Conservation (phyloP, 768 basidiomycete species). For the Sutorius australiensis region DNA sequence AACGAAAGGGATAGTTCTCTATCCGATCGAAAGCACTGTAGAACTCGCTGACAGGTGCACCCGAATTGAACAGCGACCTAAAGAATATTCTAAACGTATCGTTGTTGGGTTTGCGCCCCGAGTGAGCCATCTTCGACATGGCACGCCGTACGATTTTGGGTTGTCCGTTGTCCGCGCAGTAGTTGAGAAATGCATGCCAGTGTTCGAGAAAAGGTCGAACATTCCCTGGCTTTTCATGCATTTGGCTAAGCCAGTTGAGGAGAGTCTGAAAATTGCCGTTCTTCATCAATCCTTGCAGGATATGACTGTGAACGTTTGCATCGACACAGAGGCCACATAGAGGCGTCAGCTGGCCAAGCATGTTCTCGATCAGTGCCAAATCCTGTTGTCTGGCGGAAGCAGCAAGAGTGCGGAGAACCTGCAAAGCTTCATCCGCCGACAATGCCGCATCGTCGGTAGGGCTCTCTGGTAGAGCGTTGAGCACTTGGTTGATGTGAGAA, state of each 20-base stretch:
- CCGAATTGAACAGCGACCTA: conserved; percentile 37
- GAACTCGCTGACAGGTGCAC: conserved; percentile 33
- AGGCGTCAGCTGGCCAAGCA: conserved; percentile 47
- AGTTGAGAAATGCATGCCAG: conserved; percentile 52
- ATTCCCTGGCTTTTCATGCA: conserved; percentile 47
- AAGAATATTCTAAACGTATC: conserved; percentile 50
- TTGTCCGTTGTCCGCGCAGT: conserved; percentile 31
- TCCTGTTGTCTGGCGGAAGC: conserved; percentile 51
- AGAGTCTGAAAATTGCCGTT: conserved; percentile 43
- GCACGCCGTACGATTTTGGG: conserved; percentile 24
- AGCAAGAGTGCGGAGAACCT: conserved; percentile 44
- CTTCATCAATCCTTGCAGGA: conserved; percentile 47
- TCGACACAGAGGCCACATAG: conserved; percentile 46
- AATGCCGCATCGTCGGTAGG: conserved; percentile 10
- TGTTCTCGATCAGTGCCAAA: conserved; percentile 48
- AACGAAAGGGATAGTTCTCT: conserved; percentile 40
- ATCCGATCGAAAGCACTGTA: conserved; percentile 45
- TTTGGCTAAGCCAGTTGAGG: conserved; percentile 49
- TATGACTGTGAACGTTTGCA: conserved; percentile 44
- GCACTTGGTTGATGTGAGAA: conserved; percentile 21
- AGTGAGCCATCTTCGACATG: conserved; percentile 36
- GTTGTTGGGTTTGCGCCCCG: conserved; percentile 41
- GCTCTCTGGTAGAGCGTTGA: conserved; percentile 17
- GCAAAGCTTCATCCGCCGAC: conserved; percentile 31
- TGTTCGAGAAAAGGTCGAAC: conserved; percentile 47